A percentile compares a stretch with the other conserved stretches of the same genome.
Evolutionary conservation across 208 protist genomes (phyloP).

Genomic region (Porcisia hertigi): DNA sequence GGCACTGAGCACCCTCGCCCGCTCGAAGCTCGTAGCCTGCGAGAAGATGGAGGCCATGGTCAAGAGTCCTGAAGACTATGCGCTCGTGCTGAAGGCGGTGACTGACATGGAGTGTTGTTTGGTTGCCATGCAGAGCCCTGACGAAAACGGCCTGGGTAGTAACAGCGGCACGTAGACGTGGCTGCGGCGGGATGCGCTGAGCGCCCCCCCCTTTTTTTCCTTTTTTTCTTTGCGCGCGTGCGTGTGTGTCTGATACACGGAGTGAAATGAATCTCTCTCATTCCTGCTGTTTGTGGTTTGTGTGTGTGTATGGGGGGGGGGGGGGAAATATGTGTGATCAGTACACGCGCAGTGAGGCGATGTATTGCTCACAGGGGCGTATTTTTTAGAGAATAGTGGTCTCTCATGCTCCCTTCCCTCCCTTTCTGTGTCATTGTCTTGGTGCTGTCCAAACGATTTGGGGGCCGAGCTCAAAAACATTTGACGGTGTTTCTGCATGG

Average conservation of each 20-base stretch:
- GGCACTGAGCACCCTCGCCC: constrained; percentile 36
- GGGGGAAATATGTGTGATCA: too few relatives aligned
- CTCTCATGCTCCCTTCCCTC: not conserved
- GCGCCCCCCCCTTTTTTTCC: not conserved
- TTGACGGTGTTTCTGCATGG: too few relatives aligned
- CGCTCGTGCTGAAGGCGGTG: constrained; percentile 84
- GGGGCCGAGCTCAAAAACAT: not conserved
- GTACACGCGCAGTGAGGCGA: too few relatives aligned
- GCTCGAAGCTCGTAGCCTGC: constrained; percentile 60
- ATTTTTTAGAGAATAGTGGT: too few relatives aligned
- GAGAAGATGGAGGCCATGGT: constrained; percentile 50
- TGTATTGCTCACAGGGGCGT: too few relatives aligned
- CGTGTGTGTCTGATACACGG: not conserved
- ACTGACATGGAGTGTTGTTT: constrained; percentile 87
- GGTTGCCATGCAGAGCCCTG: constrained; percentile 57
- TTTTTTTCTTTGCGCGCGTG: not conserved
- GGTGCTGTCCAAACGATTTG: constrained; percentile 6
- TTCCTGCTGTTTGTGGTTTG: too few relatives aligned
- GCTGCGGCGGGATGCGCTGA: not conserved
- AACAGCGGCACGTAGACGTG: not conserved
- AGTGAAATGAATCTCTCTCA: too few relatives aligned
- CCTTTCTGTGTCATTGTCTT: not conserved
- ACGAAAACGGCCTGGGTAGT: constrained; percentile 24
- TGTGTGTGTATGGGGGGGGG: too few relatives aligned
- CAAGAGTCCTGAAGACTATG: constrained; percentile 80